Percentiles rank a stretch among this genome's conserved stretches.
These are phyloP conservation scores for Penicillium sp. DNA, from an alignment of 2,329 filamentous ascomycete genomes.

Conservation along the genomic window DNA sequence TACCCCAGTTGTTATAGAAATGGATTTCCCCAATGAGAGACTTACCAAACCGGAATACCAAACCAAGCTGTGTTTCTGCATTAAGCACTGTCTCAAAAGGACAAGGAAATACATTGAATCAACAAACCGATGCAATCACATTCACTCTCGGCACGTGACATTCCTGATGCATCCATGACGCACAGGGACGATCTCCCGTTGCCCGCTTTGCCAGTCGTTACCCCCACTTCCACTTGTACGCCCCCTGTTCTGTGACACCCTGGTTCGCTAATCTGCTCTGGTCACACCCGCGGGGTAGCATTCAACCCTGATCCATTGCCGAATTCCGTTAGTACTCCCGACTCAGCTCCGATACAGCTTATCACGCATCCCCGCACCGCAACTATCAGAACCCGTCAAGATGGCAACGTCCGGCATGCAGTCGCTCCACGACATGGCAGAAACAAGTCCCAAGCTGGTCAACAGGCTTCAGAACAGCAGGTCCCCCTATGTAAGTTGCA, in stretches of 20 bases:
- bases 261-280: constrained; percentile 2
- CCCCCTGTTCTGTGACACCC: constrained; percentile 7
- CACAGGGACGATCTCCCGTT: constrained; percentile 33
- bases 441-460: constrained; percentile 38
- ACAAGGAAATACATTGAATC: not conserved
- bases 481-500: constrained; percentile 63
- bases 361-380: not conserved
- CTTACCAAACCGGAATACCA: no score
- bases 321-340: constrained; percentile 17
- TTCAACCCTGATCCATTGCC: constrained; percentile 14
- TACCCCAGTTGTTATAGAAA: constrained; percentile 9
- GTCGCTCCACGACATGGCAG: constrained; percentile 26
- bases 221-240: constrained; percentile 17
- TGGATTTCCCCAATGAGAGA: not conserved
- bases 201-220: constrained; percentile 9
- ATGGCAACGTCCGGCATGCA: constrained; percentile 27
- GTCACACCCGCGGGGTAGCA: constrained; percentile 16
- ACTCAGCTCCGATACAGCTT: constrained; percentile 2
- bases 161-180: constrained; percentile 32
- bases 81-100: not conserved
- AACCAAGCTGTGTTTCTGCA: not conserved
- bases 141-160: constrained; percentile 22
- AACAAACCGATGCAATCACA: not conserved
- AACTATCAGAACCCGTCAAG: not conserved
- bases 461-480: constrained; percentile 63